Conservation (phyloP, 2,329 filamentous ascomycete species). For the Xylaria arbuscula region DNA sequence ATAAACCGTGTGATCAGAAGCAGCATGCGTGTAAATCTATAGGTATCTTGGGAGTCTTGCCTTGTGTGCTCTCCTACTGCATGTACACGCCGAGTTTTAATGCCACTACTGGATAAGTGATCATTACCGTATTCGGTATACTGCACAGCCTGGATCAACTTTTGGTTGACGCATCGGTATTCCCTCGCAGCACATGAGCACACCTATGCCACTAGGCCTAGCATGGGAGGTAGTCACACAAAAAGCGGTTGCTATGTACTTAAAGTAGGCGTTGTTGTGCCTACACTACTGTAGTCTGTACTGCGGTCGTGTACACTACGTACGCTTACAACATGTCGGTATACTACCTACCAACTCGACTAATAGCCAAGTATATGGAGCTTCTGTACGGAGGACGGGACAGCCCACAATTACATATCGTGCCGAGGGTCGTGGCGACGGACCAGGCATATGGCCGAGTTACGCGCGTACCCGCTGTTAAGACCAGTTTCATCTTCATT, state of each 20-base stretch:
- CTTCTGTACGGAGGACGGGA: not conserved
- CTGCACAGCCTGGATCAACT: constrained; percentile 19
- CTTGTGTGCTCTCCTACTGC: not conserved
- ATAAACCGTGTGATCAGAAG: not conserved
- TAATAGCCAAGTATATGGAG: not conserved
- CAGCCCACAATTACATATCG: constrained; percentile 6
- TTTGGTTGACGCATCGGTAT: constrained; percentile 27
- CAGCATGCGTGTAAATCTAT: not conserved
- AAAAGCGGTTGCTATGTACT: not conserved
- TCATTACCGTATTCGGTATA: constrained; percentile 19
- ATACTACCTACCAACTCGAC: too few species aligned
- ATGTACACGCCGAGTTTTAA: not conserved
- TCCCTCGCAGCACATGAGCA: constrained; percentile 8
- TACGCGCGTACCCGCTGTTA: constrained; percentile 13
- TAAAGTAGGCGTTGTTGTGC: too few species aligned
- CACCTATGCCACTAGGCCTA: constrained; percentile 19
- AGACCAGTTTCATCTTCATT: constrained; percentile 31
- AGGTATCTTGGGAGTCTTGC: not conserved
- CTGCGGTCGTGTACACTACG: not conserved
- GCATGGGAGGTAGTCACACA: constrained; percentile 20
- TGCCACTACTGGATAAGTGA: constrained; percentile 3
- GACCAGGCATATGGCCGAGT: constrained; percentile 15
- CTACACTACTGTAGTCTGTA: not conserved
- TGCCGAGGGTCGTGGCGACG: constrained; percentile 7
- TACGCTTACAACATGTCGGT: too few species aligned